These are phyloP conservation scores for Prillingera fragicola DNA, from an alignment of 1,284 basidiomycete species.

Conservation along the genomic window DNA sequence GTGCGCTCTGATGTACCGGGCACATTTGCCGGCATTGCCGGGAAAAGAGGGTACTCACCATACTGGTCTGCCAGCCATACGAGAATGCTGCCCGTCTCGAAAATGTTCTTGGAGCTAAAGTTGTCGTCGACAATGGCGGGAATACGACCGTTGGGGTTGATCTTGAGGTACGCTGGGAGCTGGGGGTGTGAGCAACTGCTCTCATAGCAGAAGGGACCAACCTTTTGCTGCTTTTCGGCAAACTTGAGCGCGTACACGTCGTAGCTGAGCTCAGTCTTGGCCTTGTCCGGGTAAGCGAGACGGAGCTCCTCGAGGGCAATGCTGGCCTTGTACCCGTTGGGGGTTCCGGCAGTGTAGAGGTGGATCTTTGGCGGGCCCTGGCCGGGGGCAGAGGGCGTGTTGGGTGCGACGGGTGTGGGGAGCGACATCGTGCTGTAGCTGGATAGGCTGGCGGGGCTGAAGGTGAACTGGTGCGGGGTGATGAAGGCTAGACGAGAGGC, in stretches of 20 bases:
- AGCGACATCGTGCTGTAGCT: not conserved
- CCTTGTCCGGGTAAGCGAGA: constrained; percentile 51
- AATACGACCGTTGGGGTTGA: constrained; percentile 64
- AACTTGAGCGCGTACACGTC: constrained; percentile 49
- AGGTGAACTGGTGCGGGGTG: not conserved
- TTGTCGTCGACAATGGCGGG: constrained; percentile 50
- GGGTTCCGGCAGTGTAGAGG: constrained; percentile 62
- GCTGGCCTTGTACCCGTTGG: constrained; percentile 58
- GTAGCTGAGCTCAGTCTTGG: constrained; percentile 52
- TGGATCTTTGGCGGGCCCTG: constrained; percentile 47
- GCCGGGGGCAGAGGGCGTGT: not conserved
- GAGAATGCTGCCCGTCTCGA: constrained; percentile 63
- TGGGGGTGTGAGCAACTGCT: constrained; percentile 30
- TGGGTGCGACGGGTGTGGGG: not conserved
- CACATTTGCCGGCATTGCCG: no score
- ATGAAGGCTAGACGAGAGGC: not conserved
- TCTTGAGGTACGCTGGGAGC: constrained; percentile 56
- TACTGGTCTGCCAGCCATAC: constrained; percentile 61
- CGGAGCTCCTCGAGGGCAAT: constrained; percentile 65
- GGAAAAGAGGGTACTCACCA: no score
- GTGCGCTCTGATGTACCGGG: no score
- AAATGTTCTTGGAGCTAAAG: constrained; percentile 55
- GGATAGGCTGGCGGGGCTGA: not conserved
- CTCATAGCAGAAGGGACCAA: no score
- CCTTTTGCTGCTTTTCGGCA: constrained; percentile 50